phyloP scores from a whole-genome alignment of 129 eudicot species.

The Gnaphalium uliginosum region DNA sequence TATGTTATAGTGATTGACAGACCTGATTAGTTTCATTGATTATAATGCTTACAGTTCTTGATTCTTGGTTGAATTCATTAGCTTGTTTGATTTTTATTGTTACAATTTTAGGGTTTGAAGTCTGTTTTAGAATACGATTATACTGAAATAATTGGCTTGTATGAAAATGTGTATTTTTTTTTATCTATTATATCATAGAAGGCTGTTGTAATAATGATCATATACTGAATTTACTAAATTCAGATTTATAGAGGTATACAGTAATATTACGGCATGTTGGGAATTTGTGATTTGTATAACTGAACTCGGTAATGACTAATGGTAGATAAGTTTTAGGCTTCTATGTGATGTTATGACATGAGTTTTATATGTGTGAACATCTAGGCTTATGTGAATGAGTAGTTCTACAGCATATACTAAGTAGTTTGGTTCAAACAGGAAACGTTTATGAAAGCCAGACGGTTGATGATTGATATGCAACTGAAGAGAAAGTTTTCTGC shows the following conservation, averaged over 20 bases:
- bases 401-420: constrained; percentile 18
- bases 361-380: constrained; percentile 8
- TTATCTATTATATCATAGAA: neutral
- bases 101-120: constrained; percentile 12
- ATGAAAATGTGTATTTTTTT: neutral
- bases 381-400: constrained; percentile 30
- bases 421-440: constrained; percentile 15
- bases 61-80: constrained; percentile 1
- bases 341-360: constrained; percentile 28
- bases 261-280: no score
- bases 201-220: neutral
- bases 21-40: neutral
- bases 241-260: neutral
- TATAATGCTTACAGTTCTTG: neutral
- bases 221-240: neutral
- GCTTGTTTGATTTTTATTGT: constrained; percentile 4
- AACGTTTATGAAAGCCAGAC: constrained; percentile 29
- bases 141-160: neutral
- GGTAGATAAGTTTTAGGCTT: neutral
- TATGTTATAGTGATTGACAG: neutral
- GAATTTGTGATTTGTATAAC: neutral
- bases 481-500: constrained; percentile 20
- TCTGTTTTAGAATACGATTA: neutral
- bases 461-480: constrained; percentile 26
- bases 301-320: neutral